Percentiles rank a stretch among this genome's conserved stretches.
These are phyloP conservation scores for Penicillium antarcticum DNA, from an alignment of 495 filamentous ascomycete species.

Conservation along the genomic window DNA sequence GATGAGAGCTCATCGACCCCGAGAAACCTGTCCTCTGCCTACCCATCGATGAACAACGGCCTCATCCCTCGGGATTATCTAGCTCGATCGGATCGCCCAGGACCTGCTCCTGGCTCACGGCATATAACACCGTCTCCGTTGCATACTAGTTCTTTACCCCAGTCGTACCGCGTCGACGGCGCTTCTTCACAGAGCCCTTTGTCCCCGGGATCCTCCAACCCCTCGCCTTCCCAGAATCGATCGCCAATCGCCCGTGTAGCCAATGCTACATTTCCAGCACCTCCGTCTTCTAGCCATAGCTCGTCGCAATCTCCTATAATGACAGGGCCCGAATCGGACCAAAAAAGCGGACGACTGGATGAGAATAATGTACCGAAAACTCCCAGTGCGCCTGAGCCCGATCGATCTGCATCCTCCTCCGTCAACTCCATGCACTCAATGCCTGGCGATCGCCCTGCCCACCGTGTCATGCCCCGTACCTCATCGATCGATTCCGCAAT, in stretches of 20 bases:
- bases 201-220: conserved; percentile 27
- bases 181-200: conserved; percentile 29
- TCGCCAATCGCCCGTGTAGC: conserved; percentile 24
- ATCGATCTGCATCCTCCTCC: conserved; percentile 33
- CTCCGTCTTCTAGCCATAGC: conserved; percentile 21
- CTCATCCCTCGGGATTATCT: conserved; percentile 34
- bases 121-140: conserved; percentile 36
- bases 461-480: conserved; percentile 64
- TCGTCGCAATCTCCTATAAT: conserved; percentile 16
- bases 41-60: conserved; percentile 20
- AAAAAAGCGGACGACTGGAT: conserved; percentile 13
- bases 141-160: conserved; percentile 30
- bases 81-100: conserved; percentile 30
- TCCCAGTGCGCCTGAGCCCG: conserved; percentile 25
- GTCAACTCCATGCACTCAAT: conserved; percentile 30
- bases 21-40: conserved; percentile 12
- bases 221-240: conserved; percentile 21
- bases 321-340: conserved; percentile 13
- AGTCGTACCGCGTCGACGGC: conserved; percentile 20
- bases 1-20: conserved; percentile 22
- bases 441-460: conserved; percentile 30
- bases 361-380: conserved; percentile 22
- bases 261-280: conserved; percentile 33
- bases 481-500: conserved; percentile 95
- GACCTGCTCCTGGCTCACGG: conserved; percentile 22